Evolutionary conservation across 805 yeast species (phyloP).

Genomic region (Yarrowia sp.): DNA sequence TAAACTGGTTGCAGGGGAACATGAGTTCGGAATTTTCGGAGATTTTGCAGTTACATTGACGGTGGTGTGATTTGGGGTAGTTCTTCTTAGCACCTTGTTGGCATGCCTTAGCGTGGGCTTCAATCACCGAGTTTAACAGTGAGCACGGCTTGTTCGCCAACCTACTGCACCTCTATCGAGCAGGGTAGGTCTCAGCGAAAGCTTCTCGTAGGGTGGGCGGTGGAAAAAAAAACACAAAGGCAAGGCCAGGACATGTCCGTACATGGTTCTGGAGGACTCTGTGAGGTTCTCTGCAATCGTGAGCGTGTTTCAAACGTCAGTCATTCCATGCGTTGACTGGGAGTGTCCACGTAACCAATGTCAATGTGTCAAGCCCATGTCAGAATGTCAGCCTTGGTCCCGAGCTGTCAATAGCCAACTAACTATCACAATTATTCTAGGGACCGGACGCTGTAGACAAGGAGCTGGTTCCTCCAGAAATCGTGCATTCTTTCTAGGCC

Average conservation of each 20-base stretch:
- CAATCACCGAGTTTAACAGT: slow-evolving; percentile 11
- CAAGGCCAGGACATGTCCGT: neutral
- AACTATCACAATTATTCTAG: slow-evolving; percentile 4
- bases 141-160: neutral
- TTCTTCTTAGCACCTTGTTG: neutral
- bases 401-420: slow-evolving; percentile 3
- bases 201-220: neutral
- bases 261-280: neutral
- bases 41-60: slow-evolving; percentile 29
- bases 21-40: slow-evolving; percentile 22
- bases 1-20: slow-evolving; percentile 18
- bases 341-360: neutral
- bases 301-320: slow-evolving; percentile 11
- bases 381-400: slow-evolving; percentile 5
- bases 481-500: slow-evolving; percentile 13
- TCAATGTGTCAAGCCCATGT: neutral
- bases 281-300: neutral
- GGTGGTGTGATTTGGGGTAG: slow-evolving; percentile 7
- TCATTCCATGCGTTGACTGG: neutral
- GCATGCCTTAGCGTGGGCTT: slow-evolving; percentile 11
- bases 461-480: neutral
- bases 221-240: slow-evolving; percentile 3
- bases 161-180: slow-evolving; percentile 4
- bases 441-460: neutral
- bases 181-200: slow-evolving; percentile 24